Base-by-base conservation (phyloP, 345 rosid genomes). In the Ailanthus altissimus region DNA sequence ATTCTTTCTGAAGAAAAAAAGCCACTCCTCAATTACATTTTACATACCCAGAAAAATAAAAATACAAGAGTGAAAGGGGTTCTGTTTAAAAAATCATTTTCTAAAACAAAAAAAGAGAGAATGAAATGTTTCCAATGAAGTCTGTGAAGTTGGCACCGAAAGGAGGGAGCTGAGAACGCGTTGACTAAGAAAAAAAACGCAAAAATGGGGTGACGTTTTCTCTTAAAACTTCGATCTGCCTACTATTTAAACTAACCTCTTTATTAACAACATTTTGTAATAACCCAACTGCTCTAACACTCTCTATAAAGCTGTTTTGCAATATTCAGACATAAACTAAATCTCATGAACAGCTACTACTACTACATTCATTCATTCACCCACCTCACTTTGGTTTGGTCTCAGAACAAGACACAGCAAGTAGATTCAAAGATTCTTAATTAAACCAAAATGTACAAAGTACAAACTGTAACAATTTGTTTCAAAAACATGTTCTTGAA, bases 321-420 rank as follows among this genome's bases (percentile, higher is more conserved):
- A 15, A 1, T 68, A 14, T n/a, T 16, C 9, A 2, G 15, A 26
- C 72, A 49, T 18, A 26, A 68, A 23, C 57, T 16, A 36, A 14
- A 26, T 68, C 58, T 47, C 23, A 9, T 8, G 43, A 26, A 6
- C 46, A 7, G 58, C 42, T 28, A 18, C 25, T 15, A n/a, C 49
- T 11, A 12, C 69, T 40, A 21, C 69, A n/a, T 20, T 20, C 69
- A 10, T 40, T 64, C 59, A 54, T 6, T 0, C 8, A 8, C 32
- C 32, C 32, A 3, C 6, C 7, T 47, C 46, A 40, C 45, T 32
- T 62, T 45, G 8, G 68, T 21, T 8, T 21, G 53, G 63, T 57
- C 23, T 54, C 15, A 23, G 40, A 23, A 72, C 38, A 57, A 57
- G 75, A 72, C 65, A 72, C 65, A 42, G 75, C 23, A 38, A 23